A percentile compares a stretch with the other conserved stretches of the same genome.
These are phyloP conservation scores for Iris pallida DNA, from an alignment of 116 monocot genomes.

Conservation along the genomic window DNA sequence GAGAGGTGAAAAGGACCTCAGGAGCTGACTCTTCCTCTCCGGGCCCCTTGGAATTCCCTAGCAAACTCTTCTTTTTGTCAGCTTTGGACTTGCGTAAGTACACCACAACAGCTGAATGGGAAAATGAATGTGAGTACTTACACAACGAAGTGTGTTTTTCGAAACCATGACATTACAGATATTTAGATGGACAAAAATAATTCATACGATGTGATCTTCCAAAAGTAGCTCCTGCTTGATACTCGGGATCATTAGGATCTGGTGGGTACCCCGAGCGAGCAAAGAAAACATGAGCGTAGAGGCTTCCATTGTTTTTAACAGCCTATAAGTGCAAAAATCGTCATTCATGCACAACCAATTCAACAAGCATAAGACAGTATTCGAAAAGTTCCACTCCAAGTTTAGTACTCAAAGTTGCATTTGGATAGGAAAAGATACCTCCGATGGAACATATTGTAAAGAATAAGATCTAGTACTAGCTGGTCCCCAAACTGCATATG, in stretches of 20 bases:
- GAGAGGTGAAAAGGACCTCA: slow-evolving; percentile 42
- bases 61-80: slow-evolving; percentile 67
- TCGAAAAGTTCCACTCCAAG: background rate
- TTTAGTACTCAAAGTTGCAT: background rate
- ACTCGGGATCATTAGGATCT: slow-evolving; percentile 87
- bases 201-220: slow-evolving; percentile 66
- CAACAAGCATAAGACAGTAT: background rate
- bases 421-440: slow-evolving; percentile 37
- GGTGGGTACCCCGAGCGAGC: slow-evolving; percentile 82
- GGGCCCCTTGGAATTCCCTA: slow-evolving; percentile 40
- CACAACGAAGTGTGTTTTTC: too few species aligned
- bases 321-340: slow-evolving; percentile 30
- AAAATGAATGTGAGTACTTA: background rate
- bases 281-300: slow-evolving; percentile 96
- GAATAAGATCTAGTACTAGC: slow-evolving; percentile 49
- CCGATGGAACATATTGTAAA: slow-evolving; percentile 69
- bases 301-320: slow-evolving; percentile 76
- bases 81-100: slow-evolving; percentile 72
- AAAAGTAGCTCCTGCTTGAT: slow-evolving; percentile 59
- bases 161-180: too few species aligned
- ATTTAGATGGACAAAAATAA: background rate
- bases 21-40: slow-evolving; percentile 19
- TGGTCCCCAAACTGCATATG: slow-evolving; percentile 85
- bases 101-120: slow-evolving; percentile 58
- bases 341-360: background rate